phyloP scores from a whole-genome alignment of 2,329 filamentous ascomycete genomes.

The Fusarium stilboides region DNA sequence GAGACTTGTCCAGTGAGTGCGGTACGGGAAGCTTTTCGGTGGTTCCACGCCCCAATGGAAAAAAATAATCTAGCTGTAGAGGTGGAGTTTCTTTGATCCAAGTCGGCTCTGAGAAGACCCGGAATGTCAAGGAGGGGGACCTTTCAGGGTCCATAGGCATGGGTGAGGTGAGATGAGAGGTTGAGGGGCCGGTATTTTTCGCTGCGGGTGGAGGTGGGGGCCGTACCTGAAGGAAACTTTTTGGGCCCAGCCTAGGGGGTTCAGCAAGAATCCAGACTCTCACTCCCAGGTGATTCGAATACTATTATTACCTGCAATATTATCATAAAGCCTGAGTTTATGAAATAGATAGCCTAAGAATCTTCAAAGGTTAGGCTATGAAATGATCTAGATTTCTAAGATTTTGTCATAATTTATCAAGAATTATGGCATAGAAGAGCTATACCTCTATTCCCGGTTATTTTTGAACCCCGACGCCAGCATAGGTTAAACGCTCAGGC shows the following conservation, averaged over 20 bases:
- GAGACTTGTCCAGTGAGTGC: constrained; percentile 12
- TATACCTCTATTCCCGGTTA: too few species aligned
- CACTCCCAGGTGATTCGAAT: too few species aligned
- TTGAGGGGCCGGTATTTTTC: constrained; percentile 39
- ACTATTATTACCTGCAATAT: too few species aligned
- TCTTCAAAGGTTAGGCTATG: too few species aligned
- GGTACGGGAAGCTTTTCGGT: not conserved
- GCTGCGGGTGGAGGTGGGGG: constrained; percentile 32
- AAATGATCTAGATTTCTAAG: too few species aligned
- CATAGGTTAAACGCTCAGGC: constrained; percentile 17
- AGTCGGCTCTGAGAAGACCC: constrained; percentile 27
- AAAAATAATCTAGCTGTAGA: constrained; percentile 21
- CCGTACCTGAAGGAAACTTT: constrained; percentile 7
- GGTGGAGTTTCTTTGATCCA: constrained; percentile 7
- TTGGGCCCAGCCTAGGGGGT: not conserved
- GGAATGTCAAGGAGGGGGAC: constrained; percentile 28
- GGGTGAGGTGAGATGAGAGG: constrained; percentile 24
- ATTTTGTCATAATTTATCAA: too few species aligned
- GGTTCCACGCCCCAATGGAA: constrained; percentile 46
- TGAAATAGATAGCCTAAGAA: too few species aligned
- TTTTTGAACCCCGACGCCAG: too few species aligned
- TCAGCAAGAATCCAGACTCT: too few species aligned
- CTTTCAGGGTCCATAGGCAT: constrained; percentile 37
- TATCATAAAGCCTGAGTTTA: too few species aligned
- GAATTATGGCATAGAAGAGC: too few species aligned